Evolutionary conservation across 2,329 filamentous ascomycete genomes (phyloP).

Genomic region (Ophiostoma himal-ulmi): DNA sequence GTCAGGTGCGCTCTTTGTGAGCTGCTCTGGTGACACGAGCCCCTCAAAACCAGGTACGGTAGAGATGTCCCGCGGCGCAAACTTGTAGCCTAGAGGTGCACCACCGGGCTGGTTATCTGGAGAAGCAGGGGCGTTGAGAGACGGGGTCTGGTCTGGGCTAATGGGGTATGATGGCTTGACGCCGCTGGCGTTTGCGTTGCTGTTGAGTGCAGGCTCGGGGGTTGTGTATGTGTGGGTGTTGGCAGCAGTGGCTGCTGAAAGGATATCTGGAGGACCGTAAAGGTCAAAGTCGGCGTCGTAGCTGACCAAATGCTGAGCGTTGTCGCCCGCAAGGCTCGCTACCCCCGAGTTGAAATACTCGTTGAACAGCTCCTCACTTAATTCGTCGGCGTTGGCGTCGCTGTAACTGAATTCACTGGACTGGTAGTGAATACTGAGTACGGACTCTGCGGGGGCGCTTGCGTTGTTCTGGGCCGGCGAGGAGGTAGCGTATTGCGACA

Average conservation of each 20-base stretch:
- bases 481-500: conserved; percentile 38
- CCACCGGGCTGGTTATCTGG: conserved; percentile 33
- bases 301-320: conserved; percentile 43
- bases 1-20: conserved; percentile 38
- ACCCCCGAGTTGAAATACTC: conserved; percentile 30
- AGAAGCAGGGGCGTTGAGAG: conserved; percentile 41
- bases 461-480: conserved; percentile 38
- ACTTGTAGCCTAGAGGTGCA: conserved; percentile 11
- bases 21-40: conserved; percentile 41
- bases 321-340: conserved; percentile 46
- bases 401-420: conserved; percentile 44
- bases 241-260: not conserved
- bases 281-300: conserved; percentile 29
- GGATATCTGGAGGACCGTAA: conserved; percentile 18
- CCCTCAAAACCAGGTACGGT: conserved; percentile 28
- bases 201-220: conserved; percentile 20
- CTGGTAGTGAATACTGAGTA: conserved; percentile 43
- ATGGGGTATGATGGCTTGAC: conserved; percentile 38
- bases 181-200: conserved; percentile 25
- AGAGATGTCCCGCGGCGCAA: conserved; percentile 18
- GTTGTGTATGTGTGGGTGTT: conserved; percentile 20
- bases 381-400: conserved; percentile 35
- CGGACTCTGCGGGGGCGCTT: conserved; percentile 47
- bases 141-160: conserved; percentile 49
- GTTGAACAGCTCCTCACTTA: conserved; percentile 37